A percentile compares a stretch with the other conserved stretches of the same genome.
These are phyloP conservation scores for Nicotiana tomentosiformis DNA, from an alignment of 257 asterid species.

Conservation along the genomic window DNA sequence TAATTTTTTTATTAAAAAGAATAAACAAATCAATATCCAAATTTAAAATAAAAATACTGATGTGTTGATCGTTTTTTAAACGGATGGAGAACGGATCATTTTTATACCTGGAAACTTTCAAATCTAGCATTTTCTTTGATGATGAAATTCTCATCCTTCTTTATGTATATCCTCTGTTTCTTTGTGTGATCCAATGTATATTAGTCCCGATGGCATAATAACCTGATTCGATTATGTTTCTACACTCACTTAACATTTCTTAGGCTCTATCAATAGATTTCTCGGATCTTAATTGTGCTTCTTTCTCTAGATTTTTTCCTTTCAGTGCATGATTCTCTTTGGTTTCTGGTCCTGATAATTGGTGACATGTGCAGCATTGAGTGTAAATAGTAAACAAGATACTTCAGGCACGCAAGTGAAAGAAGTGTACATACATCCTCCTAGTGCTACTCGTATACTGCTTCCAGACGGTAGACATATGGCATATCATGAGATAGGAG, in stretches of 20 bases:
- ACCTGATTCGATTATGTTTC: not conserved
- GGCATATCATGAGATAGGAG: slow-evolving; percentile 72
- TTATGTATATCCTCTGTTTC: not conserved
- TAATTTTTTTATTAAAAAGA: no score
- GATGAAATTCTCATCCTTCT: not conserved
- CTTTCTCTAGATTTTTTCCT: not conserved
- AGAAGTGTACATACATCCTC: slow-evolving; percentile 57
- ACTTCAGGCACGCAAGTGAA: slow-evolving; percentile 32
- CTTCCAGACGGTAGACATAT: slow-evolving; percentile 80
- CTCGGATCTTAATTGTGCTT: not conserved
- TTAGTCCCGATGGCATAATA: not conserved
- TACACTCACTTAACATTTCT: not conserved
- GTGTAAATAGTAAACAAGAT: slow-evolving; percentile 30
- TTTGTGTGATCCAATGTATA: not conserved
- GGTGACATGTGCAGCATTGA: slow-evolving; percentile 43
- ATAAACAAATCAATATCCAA: no score
- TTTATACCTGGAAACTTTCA: not conserved
- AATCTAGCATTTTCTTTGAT: not conserved
- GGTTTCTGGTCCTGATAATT: not conserved
- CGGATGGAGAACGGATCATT: not conserved
- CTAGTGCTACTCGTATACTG: slow-evolving; percentile 49
- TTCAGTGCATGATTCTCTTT: not conserved
- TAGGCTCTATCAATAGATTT: not conserved
- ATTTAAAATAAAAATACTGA: no score
- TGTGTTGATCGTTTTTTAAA: not conserved